phyloP scores from a whole-genome alignment of 2,329 filamentous ascomycete species.

The Sporothrix dimorphospora region DNA sequence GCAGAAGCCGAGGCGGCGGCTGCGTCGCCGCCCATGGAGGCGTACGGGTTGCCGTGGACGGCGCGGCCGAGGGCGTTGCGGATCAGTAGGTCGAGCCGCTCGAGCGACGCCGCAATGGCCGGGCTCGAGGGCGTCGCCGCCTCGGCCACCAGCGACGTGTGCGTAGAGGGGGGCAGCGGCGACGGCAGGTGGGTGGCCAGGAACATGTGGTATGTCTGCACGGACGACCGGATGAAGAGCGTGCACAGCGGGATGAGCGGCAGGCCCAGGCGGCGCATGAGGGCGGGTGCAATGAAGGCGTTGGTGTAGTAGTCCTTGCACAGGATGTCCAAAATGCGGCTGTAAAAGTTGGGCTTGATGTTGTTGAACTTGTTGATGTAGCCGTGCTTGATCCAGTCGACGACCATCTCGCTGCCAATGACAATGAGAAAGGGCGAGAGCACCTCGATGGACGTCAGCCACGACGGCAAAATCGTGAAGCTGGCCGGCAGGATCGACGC shows the following conservation, averaged over 20 bases:
- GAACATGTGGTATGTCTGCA: conserved; percentile 99
- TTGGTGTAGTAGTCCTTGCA: conserved; percentile 99
- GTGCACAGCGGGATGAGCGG: conserved; percentile 92
- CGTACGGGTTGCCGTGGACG: conserved; percentile 63
- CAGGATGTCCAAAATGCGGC: conserved; percentile 86
- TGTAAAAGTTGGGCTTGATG: conserved; percentile 86
- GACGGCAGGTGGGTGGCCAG: conserved; percentile 82
- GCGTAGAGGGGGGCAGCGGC: conserved; percentile 66
- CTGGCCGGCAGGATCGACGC: conserved; percentile 83
- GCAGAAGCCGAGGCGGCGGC: no score
- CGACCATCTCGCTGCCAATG: conserved; percentile 92
- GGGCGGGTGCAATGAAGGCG: conserved; percentile 85
- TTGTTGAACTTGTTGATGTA: conserved; percentile 99
- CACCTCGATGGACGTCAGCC: conserved; percentile 78
- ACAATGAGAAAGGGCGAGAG: conserved; percentile 92
- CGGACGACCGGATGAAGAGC: conserved; percentile 89
- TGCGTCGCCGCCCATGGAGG: background rate
- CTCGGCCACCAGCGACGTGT: conserved; percentile 68
- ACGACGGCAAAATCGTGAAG: conserved; percentile 85
- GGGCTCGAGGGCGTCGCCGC: conserved; percentile 65
- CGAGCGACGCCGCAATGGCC: conserved; percentile 74
- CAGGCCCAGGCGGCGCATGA: conserved; percentile 86
- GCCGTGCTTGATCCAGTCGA: conserved; percentile 95
- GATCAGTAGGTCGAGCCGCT: conserved; percentile 77
- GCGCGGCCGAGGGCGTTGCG: conserved; percentile 76